Percentiles rank a stretch among this genome's conserved stretches.
Evolutionary conservation across 2,329 filamentous ascomycete species (phyloP).

Genomic region (Diaporthe ampelina): DNA sequence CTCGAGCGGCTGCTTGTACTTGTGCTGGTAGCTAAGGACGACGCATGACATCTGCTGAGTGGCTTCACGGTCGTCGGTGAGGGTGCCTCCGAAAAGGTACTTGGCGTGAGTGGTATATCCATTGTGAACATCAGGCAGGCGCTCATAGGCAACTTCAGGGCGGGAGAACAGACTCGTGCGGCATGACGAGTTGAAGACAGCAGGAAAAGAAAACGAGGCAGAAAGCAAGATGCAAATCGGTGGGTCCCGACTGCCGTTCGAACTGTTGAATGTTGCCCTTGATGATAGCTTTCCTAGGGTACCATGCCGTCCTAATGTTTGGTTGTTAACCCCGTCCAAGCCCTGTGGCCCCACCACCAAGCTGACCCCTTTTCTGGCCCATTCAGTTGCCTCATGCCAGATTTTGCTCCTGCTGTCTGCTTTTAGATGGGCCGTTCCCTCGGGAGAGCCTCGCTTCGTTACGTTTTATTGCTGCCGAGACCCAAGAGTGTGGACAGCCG

Average conservation of each 20-base stretch:
- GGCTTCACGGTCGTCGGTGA: conserved; percentile 17
- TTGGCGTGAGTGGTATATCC: not conserved
- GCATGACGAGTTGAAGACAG: not conserved
- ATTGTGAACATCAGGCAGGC: not conserved
- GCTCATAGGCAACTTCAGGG: not conserved
- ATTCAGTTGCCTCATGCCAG: not conserved
- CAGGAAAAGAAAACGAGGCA: not conserved
- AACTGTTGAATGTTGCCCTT: not conserved
- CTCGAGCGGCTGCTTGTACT: conserved; percentile 6
- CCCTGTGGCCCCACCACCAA: conserved; percentile 6
- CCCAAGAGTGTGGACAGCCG: not conserved
- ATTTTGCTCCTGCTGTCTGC: not conserved
- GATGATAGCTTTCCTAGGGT: not conserved
- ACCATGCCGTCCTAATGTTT: not conserved
- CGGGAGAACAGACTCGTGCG: not conserved
- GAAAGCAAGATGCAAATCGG: not conserved
- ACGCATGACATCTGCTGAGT: conserved; percentile 4
- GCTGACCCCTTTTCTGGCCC: conserved; percentile 27
- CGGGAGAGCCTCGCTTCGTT: not conserved
- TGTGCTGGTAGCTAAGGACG: not conserved
- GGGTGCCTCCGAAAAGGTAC: not conserved
- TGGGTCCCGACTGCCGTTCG: not conserved
- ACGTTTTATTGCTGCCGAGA: not conserved
- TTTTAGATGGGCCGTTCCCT: not conserved
- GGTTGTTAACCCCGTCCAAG: not conserved